Base-by-base conservation (phyloP, 2,329 filamentous ascomycete species). In the Calonectria pseudoreteaudii region DNA sequence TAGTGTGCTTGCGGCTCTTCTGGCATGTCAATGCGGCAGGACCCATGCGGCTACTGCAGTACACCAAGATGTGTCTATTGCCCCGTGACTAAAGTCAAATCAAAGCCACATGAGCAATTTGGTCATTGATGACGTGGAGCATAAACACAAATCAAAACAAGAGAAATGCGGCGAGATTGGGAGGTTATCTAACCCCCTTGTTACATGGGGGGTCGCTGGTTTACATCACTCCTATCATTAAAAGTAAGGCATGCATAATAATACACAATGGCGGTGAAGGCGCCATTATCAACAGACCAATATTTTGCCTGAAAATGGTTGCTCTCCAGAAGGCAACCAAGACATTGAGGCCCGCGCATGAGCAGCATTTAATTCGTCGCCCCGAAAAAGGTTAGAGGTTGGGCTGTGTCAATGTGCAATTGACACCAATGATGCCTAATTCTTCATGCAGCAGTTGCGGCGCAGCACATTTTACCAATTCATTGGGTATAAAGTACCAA, bases 1-100 rank as follows among this genome's bases (percentile, higher is more conserved):
- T 34, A 68, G 66, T 68, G 66, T 20, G 50, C n/a, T 14, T 68
- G 50, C 31, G 50, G 66, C n/a, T 53, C 28, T 3, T 58, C 50
- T 1, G 66, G 66, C 11, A 58, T 68, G 50, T 30, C 47, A 14
- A 44, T 68, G 66, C 23, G 66, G 13, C 36, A 47, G 9, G 66
- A 68, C 11, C 50, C 50, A 23, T 68, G 66, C 18, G 23, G 23
- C 4, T 58, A 58, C 20, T 68, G 66, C 28, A 30, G 18, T 16
- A 58, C 52, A 1, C 50, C 50, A 1, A 58, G 66, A 34, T 68
- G 66, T 53, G 50, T 58, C 1, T 68, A 68, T 26, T 68, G 66
- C 20, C 66, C 50, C 4, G 66, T 68, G 18, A 47, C 23, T 8
- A 68, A 68, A n/a, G 36, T 68, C 18, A 68, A 34, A 7, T 68